A percentile compares a stretch with the other conserved stretches of the same genome.
phyloP scores from a whole-genome alignment of 176 grass and related monocot genomes.

The Phoenix roebelenii region DNA sequence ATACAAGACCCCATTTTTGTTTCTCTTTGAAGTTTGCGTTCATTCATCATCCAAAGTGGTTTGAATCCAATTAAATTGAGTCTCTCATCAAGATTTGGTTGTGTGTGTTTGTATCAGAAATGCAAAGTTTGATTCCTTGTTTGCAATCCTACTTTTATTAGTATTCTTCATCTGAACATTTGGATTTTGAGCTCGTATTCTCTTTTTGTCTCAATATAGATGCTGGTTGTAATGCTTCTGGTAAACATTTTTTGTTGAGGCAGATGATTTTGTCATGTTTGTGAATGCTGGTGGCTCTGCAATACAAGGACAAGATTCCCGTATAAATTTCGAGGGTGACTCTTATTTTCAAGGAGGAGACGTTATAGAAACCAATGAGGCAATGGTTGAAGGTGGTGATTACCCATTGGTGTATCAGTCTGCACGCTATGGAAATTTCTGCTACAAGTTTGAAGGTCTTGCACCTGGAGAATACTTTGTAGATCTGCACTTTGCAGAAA shows the following conservation, averaged over 20 bases:
- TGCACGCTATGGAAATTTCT: conserved; percentile 66
- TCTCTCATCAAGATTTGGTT: too few relatives aligned
- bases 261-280: conserved; percentile 63
- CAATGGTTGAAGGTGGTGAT: conserved; percentile 54
- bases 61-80: too few relatives aligned
- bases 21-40: too few relatives aligned
- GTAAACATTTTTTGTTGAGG: conserved; percentile 10
- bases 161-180: too few relatives aligned
- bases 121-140: too few relatives aligned
- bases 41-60: too few relatives aligned
- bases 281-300: conserved; percentile 55
- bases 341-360: conserved; percentile 79
- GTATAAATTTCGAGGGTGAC: conserved; percentile 30
- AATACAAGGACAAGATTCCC: conserved; percentile 22
- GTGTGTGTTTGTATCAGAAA: too few relatives aligned
- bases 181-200: too few relatives aligned
- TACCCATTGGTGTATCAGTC: conserved; percentile 58
- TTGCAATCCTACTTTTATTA: too few relatives aligned
- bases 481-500: conserved; percentile 91
- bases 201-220: too few relatives aligned
- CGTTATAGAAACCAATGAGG: conserved; percentile 54
- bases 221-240: background rate
- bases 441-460: conserved; percentile 61
- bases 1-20: too few relatives aligned
- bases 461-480: conserved; percentile 62